Percentiles rank a stretch among this genome's conserved stretches.
Conservation (phyloP, 805 yeast genomes). For the Lipomyces sp. region DNA sequence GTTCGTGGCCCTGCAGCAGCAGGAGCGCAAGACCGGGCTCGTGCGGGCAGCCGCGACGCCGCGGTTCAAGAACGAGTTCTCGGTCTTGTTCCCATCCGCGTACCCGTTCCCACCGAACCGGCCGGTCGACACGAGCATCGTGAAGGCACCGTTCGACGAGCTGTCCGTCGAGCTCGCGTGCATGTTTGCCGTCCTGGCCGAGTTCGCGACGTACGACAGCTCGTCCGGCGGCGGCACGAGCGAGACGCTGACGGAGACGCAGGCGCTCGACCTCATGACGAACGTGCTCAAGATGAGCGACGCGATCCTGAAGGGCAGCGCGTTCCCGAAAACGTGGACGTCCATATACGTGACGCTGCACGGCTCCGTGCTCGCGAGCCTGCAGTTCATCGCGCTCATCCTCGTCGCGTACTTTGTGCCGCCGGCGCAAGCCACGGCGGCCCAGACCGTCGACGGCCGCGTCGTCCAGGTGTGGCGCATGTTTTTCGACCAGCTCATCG, state of each 20-base stretch:
- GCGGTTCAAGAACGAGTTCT: constrained; percentile 39
- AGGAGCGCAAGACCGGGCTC: constrained; percentile 4
- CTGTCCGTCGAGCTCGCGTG: constrained; percentile 65
- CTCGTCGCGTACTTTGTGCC: constrained; percentile 21
- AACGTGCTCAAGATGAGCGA: constrained; percentile 34
- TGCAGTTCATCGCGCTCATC: constrained; percentile 31
- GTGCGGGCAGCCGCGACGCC: constrained; percentile 5
- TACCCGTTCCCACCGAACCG: constrained; percentile 56
- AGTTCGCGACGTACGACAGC: constrained; percentile 30
- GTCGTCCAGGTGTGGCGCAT: constrained; percentile 13
- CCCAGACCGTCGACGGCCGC: not conserved
- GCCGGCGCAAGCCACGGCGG: not conserved
- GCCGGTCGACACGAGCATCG: constrained; percentile 71
- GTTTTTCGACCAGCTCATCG: constrained; percentile 43
- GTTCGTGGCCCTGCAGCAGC: constrained; percentile 32
- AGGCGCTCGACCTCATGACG: constrained; percentile 33
- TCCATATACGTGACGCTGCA: constrained; percentile 46
- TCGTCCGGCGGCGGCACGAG: constrained; percentile 19
- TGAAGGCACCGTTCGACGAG: constrained; percentile 67
- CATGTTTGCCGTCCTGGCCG: constrained; percentile 41
- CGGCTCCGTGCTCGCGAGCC: constrained; percentile 34
- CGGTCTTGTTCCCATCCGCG: constrained; percentile 54
- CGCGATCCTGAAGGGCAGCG: constrained; percentile 32
- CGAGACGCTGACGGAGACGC: constrained; percentile 29
- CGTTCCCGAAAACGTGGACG: constrained; percentile 59